Percentiles rank a stretch among this genome's conserved stretches.
These are phyloP conservation scores for Bipolaris zeicola DNA, from an alignment of 2,329 filamentous ascomycete genomes.

Conservation along the genomic window DNA sequence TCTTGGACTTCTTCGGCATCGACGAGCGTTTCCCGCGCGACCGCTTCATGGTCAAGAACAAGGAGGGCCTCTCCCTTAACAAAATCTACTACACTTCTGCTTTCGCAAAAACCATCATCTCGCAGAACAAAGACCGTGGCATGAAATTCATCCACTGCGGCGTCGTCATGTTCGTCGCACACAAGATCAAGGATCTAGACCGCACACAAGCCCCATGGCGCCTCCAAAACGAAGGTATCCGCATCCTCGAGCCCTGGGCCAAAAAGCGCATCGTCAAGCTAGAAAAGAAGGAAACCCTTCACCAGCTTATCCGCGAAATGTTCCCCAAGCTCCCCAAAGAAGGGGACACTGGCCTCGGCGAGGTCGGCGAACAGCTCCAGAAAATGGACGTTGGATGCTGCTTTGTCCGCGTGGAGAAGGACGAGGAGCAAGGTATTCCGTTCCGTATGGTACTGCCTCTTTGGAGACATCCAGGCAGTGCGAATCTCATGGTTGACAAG, in stretches of 20 bases:
- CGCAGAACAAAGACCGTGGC: conserved; percentile 84
- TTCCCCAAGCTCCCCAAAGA: conserved; percentile 85
- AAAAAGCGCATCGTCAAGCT: conserved; percentile 78
- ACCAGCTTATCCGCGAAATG: conserved; percentile 88
- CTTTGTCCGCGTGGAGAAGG: conserved; percentile 81
- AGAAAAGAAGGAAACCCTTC: conserved; percentile 77
- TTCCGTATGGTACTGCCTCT: conserved; percentile 89
- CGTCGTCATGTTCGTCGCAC: conserved; percentile 83
- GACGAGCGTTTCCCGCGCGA: conserved; percentile 84
- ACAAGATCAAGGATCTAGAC: conserved; percentile 88
- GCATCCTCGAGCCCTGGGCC: conserved; percentile 89
- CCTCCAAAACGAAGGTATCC: conserved; percentile 92
- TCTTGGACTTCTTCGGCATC: conserved; percentile 84
- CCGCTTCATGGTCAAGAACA: conserved; percentile 96
- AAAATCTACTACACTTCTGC: conserved; percentile 95
- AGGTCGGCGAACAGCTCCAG: conserved; percentile 83
- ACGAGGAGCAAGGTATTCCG: conserved; percentile 65
- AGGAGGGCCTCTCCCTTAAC: conserved; percentile 82
- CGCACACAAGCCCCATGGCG: conserved; percentile 91
- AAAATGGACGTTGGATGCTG: conserved; percentile 88
- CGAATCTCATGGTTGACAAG: conserved; percentile 98
- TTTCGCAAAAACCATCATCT: conserved; percentile 82
- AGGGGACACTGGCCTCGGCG: conserved; percentile 76
- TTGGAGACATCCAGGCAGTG: conserved; percentile 88
- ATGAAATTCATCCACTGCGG: conserved; percentile 97